A percentile compares a stretch with the other conserved stretches of the same genome.
Conservation (phyloP, 139 green algal genomes). For the Desmodesmus armatus region DNA sequence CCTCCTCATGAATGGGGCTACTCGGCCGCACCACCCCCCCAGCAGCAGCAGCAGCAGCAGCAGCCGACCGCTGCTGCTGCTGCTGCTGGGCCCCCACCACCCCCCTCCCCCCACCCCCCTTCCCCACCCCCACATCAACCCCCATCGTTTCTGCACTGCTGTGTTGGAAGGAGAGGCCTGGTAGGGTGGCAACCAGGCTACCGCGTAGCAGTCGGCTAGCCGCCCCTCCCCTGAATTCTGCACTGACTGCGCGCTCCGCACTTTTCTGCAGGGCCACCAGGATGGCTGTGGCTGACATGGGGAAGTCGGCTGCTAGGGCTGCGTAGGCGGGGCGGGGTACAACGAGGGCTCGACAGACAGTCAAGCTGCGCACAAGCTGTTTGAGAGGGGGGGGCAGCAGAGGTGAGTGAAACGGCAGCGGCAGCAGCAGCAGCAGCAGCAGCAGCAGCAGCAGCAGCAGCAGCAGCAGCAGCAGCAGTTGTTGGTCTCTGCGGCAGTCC, state of each 20-base stretch:
- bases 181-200: conserved; percentile 6
- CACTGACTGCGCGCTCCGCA: conserved; percentile 29
- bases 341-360: conserved; percentile 58
- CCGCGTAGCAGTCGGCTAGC: conserved; percentile 35
- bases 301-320: conserved; percentile 51
- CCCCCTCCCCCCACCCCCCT: background rate
- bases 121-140: background rate
- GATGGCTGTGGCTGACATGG: conserved; percentile 43
- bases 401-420: background rate
- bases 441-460: too few relatives aligned
- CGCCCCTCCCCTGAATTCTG: conserved; percentile 16
- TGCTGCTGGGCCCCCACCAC: background rate
- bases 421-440: too few relatives aligned
- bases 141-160: conserved; percentile 23
- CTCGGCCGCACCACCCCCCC: too few relatives aligned
- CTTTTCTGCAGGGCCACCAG: conserved; percentile 55
- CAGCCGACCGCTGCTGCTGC: conserved; percentile 23
- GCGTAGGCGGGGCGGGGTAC: conserved; percentile 48
- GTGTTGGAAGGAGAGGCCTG: conserved; percentile 32
- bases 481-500: too few relatives aligned
- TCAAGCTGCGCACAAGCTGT: conserved; percentile 45
- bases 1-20: too few relatives aligned
- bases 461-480: too few relatives aligned
- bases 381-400: background rate
- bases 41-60: background rate